Evolutionary conservation across 1,284 basidiomycete species (phyloP).

Genomic region (Ceratobasidium sp.): DNA sequence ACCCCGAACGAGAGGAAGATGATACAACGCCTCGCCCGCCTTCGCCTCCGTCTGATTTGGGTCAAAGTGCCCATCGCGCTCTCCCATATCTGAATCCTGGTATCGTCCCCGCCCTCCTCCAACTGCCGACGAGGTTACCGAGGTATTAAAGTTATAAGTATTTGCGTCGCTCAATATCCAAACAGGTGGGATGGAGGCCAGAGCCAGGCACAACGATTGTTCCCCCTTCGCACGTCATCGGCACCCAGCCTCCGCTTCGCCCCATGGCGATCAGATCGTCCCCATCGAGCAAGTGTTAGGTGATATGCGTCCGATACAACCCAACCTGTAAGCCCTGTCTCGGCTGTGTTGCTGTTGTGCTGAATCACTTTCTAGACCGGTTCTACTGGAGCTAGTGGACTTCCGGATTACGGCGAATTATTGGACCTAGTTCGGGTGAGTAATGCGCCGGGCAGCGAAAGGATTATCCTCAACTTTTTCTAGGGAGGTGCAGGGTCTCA

Average conservation of each 20-base stretch:
- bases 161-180: neutral
- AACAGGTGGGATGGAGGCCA: slow-evolving; percentile 6
- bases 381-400: neutral
- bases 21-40: slow-evolving; percentile 15
- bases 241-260: slow-evolving; percentile 9
- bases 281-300: neutral
- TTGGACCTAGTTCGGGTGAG: slow-evolving; percentile 39
- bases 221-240: slow-evolving; percentile 7
- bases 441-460: neutral
- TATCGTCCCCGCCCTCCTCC: slow-evolving; percentile 26
- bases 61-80: slow-evolving; percentile 13
- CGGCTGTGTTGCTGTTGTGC: too few species aligned
- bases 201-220: slow-evolving; percentile 21
- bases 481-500: slow-evolving; percentile 38
- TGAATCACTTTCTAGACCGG: neutral
- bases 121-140: slow-evolving; percentile 7
- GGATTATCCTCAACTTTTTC: neutral
- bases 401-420: slow-evolving; percentile 39
- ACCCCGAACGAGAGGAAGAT: slow-evolving; percentile 35
- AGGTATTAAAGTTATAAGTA: neutral
- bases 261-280: neutral
- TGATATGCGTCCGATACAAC: neutral
- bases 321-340: neutral
- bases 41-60: slow-evolving; percentile 28
- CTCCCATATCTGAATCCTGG: slow-evolving; percentile 32